phyloP scores from a whole-genome alignment of 2,329 filamentous ascomycete species.

The Stachybotrys chartarum region DNA sequence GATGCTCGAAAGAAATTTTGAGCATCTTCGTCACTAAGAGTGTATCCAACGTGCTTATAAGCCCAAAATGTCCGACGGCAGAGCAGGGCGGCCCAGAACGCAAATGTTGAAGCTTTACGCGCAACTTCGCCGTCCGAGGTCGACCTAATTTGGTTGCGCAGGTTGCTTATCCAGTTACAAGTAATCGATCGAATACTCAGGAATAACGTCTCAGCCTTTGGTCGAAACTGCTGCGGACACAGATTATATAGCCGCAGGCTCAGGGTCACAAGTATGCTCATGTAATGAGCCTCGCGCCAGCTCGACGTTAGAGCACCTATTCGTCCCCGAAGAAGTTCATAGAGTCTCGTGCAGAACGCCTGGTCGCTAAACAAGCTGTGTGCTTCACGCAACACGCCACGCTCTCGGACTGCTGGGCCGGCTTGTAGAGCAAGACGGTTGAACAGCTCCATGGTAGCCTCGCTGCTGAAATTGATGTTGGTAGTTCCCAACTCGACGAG shows the following conservation, averaged over 20 bases:
- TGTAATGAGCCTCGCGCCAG: slow-evolving; percentile 51
- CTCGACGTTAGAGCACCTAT: slow-evolving; percentile 41
- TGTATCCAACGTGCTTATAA: not conserved
- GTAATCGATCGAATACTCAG: slow-evolving; percentile 32
- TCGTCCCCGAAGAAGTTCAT: slow-evolving; percentile 34
- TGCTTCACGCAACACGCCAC: slow-evolving; percentile 30
- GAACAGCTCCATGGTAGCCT: slow-evolving; percentile 41
- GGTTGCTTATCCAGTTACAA: slow-evolving; percentile 38
- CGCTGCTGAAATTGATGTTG: slow-evolving; percentile 52
- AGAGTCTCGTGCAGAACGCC: slow-evolving; percentile 39
- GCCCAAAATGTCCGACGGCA: slow-evolving; percentile 35
- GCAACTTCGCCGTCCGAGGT: slow-evolving; percentile 28
- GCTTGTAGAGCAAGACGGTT: slow-evolving; percentile 45
- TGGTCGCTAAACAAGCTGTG: slow-evolving; percentile 44
- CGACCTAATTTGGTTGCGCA: slow-evolving; percentile 37
- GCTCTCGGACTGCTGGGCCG: slow-evolving; percentile 33
- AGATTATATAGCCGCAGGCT: slow-evolving; percentile 28
- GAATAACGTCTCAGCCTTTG: slow-evolving; percentile 26
- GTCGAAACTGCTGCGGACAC: slow-evolving; percentile 2
- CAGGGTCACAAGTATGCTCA: slow-evolving; percentile 50
- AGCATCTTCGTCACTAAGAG: slow-evolving; percentile 3
- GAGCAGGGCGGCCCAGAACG: slow-evolving; percentile 48
- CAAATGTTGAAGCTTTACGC: slow-evolving; percentile 27
- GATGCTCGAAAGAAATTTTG: slow-evolving; percentile 14
- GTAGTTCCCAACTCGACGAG: slow-evolving; percentile 43